A percentile compares a stretch with the other conserved stretches of the same genome.
These are phyloP conservation scores for Eucalyptus sp. DNA, from an alignment of 345 rosid genomes.

Conservation along the genomic window DNA sequence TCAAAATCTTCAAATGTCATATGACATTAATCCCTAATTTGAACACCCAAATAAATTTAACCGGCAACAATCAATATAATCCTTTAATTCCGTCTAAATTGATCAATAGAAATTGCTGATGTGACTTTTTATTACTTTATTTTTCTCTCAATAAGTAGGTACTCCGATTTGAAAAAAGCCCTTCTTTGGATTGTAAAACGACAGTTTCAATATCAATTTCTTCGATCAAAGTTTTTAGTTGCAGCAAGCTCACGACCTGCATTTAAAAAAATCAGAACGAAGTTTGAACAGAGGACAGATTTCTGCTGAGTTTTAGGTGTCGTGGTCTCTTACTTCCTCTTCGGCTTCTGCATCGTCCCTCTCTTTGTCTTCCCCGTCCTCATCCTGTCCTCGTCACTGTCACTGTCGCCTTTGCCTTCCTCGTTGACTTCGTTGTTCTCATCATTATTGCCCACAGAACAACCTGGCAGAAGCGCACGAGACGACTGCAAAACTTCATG, in stretches of 20 bases:
- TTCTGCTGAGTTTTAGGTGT: too few relatives aligned
- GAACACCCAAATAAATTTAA: accelerated
- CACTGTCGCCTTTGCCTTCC: not conserved
- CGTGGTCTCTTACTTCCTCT: not conserved
- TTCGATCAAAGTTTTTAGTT: too few relatives aligned
- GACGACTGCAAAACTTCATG: not conserved
- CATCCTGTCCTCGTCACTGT: not conserved
- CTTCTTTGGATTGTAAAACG: too few relatives aligned
- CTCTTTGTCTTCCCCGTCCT: not conserved
- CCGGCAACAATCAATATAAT: accelerated
- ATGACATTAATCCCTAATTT: not conserved
- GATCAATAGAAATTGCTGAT: accelerated
- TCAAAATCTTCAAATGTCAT: not conserved
- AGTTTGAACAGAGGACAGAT: too few relatives aligned
- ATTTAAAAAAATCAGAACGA: too few relatives aligned
- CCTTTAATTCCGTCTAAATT: accelerated
- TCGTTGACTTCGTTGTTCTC: not conserved
- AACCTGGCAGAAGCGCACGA: not conserved
- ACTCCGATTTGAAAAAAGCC: too few relatives aligned
- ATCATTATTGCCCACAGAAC: not conserved
- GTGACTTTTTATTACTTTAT: too few relatives aligned
- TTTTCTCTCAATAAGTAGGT: too few relatives aligned
- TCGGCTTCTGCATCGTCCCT: not conserved
- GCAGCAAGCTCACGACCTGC: too few relatives aligned
- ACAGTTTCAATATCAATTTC: too few relatives aligned